Percentiles rank a stretch among this genome's conserved stretches.
Evolutionary conservation across 1,284 basidiomycete species (phyloP).

Genomic region (Pyrrhoderma lamaoense): DNA sequence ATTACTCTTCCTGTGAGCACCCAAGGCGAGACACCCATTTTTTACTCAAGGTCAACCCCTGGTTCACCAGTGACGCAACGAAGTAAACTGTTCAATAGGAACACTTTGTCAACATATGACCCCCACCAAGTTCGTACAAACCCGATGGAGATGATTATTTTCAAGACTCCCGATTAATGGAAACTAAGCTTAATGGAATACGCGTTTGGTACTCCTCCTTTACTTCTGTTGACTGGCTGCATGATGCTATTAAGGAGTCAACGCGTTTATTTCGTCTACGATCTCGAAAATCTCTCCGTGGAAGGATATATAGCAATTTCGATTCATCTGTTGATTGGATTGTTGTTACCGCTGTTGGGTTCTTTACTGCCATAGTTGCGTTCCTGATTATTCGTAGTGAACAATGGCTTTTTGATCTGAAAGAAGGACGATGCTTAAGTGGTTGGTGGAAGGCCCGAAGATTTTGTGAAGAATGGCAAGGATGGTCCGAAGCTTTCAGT

Average conservation of each 20-base stretch:
- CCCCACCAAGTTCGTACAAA: slow-evolving; percentile 33
- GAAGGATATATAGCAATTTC: slow-evolving; percentile 58
- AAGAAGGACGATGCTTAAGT: slow-evolving; percentile 79
- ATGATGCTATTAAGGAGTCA: slow-evolving; percentile 89
- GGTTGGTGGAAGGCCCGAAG: slow-evolving; percentile 72
- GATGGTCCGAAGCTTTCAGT: slow-evolving; percentile 57
- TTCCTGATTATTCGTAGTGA: slow-evolving; percentile 85
- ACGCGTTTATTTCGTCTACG: slow-evolving; percentile 67
- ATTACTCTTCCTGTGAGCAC: slow-evolving; percentile 30
- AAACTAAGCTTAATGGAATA: slow-evolving; percentile 74
- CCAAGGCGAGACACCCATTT: slow-evolving; percentile 15
- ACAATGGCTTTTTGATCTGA: slow-evolving; percentile 89
- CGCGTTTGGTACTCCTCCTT: slow-evolving; percentile 90
- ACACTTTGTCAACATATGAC: slow-evolving; percentile 70
- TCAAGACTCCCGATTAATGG: slow-evolving; percentile 40
- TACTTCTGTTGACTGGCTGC: slow-evolving; percentile 84
- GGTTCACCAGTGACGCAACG: slow-evolving; percentile 31
- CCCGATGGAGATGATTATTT: slow-evolving; percentile 25
- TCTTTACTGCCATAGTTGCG: slow-evolving; percentile 78
- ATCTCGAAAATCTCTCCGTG: slow-evolving; percentile 62
- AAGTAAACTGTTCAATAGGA: slow-evolving; percentile 33
- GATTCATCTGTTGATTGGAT: slow-evolving; percentile 90
- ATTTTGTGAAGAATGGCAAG: slow-evolving; percentile 74
- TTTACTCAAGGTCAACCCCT: slow-evolving; percentile 21
- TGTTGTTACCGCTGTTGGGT: slow-evolving; percentile 81